Base-by-base conservation (phyloP, 331 rosid genomes). In the Telfairia occidentalis region DNA sequence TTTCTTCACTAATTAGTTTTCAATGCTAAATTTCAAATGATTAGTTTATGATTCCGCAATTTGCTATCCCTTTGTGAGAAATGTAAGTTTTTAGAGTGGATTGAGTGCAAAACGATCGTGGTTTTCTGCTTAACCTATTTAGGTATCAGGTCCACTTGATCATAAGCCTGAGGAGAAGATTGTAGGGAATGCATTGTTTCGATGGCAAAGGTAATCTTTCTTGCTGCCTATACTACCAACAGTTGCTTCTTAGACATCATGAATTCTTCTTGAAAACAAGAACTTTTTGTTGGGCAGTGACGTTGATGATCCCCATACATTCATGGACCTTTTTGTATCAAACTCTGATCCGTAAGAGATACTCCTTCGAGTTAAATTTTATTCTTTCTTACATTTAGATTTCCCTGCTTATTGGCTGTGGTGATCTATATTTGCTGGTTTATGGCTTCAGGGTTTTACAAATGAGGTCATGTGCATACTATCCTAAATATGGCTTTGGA, bases 71-170 rank as follows among this genome's bases (percentile, higher is more conserved):
- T 70, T 71, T 43, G 49, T 29, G 52, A 21, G 18, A 37, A 50
- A 57, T 76, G 63, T 38, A 74, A 23, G 34, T 34, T 40, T 37
- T 9, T 54, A 42, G 58, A 18, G 49, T 74, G 21, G 46, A 52
- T 74, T 76, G 45, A 45, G 54, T 71, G 73, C 21, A 9, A 49
- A 37, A 76, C 42, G 84, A 69, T 26, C 43, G 9, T 72, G 24
- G 74, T 34, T 80, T 80, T 86, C 35, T 64, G 72, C 84, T 83
- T 87, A 74, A 82, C 74, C n/a, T 72, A 78, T 52, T 77, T 73
- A 94, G 99, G 90, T 91, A 83, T 84, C 96, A 76, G 96, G 98
- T 84, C 96, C 98, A 13, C 85, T 95, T 37, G 97, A 90, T 85
- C 85, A 79, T 73, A 88, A 86, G 77, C 90, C 89, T 0, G 84